Evolutionary conservation across 2,329 filamentous ascomycete species (phyloP).

Genomic region (Cryphonectria parasitica): DNA sequence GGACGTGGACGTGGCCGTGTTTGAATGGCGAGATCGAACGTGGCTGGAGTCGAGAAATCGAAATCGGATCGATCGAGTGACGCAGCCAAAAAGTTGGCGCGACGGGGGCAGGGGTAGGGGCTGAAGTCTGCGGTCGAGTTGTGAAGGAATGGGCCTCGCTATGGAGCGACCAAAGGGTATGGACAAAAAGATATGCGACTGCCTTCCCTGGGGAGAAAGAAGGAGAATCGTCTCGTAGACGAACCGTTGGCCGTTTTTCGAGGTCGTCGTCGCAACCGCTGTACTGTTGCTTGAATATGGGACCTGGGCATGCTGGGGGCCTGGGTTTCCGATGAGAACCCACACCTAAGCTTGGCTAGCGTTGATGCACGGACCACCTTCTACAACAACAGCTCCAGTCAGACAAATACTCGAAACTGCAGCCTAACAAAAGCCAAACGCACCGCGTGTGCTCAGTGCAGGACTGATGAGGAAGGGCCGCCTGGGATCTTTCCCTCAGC

Average conservation of each 20-base stretch:
- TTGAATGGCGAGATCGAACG: constrained; percentile 8
- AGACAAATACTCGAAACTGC: neutral
- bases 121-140: neutral
- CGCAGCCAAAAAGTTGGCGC: constrained; percentile 26
- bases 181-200: constrained; percentile 19
- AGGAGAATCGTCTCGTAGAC: constrained; percentile 21
- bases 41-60: constrained; percentile 23
- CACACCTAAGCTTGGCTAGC: constrained; percentile 13
- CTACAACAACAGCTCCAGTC: neutral
- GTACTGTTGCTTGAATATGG: constrained; percentile 12
- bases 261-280: constrained; percentile 16
- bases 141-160: constrained; percentile 9
- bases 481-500: neutral
- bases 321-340: constrained; percentile 12
- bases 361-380: constrained; percentile 5
- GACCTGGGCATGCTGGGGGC: constrained; percentile 1
- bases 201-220: constrained; percentile 19
- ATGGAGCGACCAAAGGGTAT: constrained; percentile 9
- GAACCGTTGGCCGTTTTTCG: constrained; percentile 16
- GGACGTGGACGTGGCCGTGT: neutral
- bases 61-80: constrained; percentile 27
- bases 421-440: neutral
- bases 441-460: neutral
- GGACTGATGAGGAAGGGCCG: neutral
- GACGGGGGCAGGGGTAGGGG: constrained; percentile 15